Evolutionary conservation across 2,329 filamentous ascomycete species (phyloP).

Genomic region (Aspergillus pseudoterreus): DNA sequence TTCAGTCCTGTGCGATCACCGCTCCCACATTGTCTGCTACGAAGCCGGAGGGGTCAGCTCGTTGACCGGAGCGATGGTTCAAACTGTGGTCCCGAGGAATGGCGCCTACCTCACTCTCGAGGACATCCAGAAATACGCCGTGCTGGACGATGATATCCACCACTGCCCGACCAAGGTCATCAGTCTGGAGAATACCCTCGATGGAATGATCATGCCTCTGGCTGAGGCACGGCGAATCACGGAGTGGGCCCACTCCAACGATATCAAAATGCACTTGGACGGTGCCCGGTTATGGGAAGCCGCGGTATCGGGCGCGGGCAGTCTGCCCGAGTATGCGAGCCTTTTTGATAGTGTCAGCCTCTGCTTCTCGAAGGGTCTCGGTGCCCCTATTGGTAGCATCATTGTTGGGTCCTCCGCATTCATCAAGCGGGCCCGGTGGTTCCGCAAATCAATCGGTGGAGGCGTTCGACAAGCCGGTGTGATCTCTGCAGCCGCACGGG

Average conservation of each 20-base stretch:
- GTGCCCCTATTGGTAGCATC: conserved; percentile 75
- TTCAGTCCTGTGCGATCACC: conserved; percentile 71
- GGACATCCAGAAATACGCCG: conserved; percentile 65
- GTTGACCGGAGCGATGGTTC: conserved; percentile 67
- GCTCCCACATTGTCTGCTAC: conserved; percentile 69
- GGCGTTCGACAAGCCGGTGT: conserved; percentile 74
- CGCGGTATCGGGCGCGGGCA: conserved; percentile 65
- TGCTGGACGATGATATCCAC: conserved; percentile 66
- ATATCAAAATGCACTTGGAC: conserved; percentile 70
- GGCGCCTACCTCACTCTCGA: conserved; percentile 70
- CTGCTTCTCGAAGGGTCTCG: conserved; percentile 79
- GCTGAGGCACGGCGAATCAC: conserved; percentile 66
- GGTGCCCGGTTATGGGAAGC: conserved; percentile 82
- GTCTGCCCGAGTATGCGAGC: conserved; percentile 62
- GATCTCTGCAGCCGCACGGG: conserved; percentile 68
- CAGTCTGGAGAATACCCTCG: conserved; percentile 79
- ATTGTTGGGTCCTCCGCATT: conserved; percentile 59
- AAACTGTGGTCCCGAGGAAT: conserved; percentile 65
- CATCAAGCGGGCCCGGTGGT: conserved; percentile 67
- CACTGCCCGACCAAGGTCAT: conserved; percentile 77
- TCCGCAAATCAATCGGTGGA: conserved; percentile 77
- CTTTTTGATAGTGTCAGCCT: conserved; percentile 72
- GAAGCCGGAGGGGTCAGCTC: conserved; percentile 66
- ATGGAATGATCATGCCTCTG: conserved; percentile 74
- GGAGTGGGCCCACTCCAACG: conserved; percentile 62